These are phyloP conservation scores for Aspergillus fructus DNA, from an alignment of 2,329 filamentous ascomycete species.

Conservation along the genomic window DNA sequence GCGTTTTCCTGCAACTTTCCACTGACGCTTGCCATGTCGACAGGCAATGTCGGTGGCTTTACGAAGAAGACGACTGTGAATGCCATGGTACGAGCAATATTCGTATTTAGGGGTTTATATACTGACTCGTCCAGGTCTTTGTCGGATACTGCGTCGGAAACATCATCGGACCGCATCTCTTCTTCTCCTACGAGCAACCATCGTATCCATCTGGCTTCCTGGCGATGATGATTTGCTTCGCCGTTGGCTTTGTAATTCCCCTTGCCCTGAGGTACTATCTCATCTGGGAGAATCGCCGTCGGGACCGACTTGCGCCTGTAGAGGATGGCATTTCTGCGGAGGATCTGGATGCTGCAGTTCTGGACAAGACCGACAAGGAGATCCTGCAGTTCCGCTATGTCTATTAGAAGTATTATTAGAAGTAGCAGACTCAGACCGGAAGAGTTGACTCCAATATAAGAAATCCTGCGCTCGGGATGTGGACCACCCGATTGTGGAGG, in stretches of 20 bases:
- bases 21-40: conserved; percentile 41
- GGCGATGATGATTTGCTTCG: conserved; percentile 8
- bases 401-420: background rate
- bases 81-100: conserved; percentile 29
- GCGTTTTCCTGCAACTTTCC: conserved; percentile 40
- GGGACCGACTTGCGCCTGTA: background rate
- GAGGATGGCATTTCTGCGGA: background rate
- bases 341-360: conserved; percentile 6
- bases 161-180: conserved; percentile 47
- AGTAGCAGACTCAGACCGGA: too few species aligned
- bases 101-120: background rate
- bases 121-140: conserved; percentile 26
- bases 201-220: conserved; percentile 23
- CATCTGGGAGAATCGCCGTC: conserved; percentile 6
- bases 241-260: background rate
- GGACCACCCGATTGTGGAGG: background rate
- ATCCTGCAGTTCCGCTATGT: conserved; percentile 13
- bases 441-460: too few species aligned
- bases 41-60: conserved; percentile 49
- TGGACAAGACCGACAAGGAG: conserved; percentile 6
- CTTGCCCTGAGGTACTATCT: conserved; percentile 4
- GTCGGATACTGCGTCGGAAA: conserved; percentile 46
- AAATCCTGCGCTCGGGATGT: background rate
- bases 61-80: conserved; percentile 50
- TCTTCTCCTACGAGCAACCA: conserved; percentile 43